phyloP scores from a whole-genome alignment of 2,329 filamentous ascomycete genomes.

The Pestalotiopsis sp. region DNA sequence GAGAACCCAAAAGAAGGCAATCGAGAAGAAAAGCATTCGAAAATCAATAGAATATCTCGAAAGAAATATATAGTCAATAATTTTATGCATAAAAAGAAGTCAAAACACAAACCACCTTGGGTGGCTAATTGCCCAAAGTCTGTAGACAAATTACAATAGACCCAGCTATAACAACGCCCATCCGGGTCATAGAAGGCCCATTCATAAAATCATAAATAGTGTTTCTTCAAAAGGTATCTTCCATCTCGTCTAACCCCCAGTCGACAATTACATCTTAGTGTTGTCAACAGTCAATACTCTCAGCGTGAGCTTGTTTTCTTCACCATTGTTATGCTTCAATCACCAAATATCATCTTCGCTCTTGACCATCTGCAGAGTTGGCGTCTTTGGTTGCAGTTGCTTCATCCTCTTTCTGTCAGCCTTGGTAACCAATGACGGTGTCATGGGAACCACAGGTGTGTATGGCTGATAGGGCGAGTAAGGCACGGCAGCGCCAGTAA shows the following conservation, averaged over 20 bases:
- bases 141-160: not conserved
- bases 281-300: not conserved
- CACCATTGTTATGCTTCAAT: slow-evolving; percentile 18
- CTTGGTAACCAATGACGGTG: slow-evolving; percentile 72
- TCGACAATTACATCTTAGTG: not conserved
- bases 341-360: slow-evolving; percentile 68
- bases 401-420: slow-evolving; percentile 71
- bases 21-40: too few species aligned
- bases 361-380: slow-evolving; percentile 63
- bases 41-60: too few species aligned
- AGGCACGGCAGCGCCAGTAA: slow-evolving; percentile 63
- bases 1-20: too few species aligned
- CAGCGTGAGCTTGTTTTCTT: slow-evolving; percentile 11
- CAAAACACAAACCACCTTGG: not conserved
- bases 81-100: not conserved
- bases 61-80: not conserved
- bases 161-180: not conserved
- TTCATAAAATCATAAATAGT: slow-evolving; percentile 1
- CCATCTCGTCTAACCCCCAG: not conserved
- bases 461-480: slow-evolving; percentile 82
- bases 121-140: not conserved
- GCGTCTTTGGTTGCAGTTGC: slow-evolving; percentile 65
- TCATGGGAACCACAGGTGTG: slow-evolving; percentile 74
- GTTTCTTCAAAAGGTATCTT: not conserved
- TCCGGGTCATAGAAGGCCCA: not conserved